phyloP scores from a whole-genome alignment of 164 flowering plant genomes.

The Annona cherimola region DNA sequence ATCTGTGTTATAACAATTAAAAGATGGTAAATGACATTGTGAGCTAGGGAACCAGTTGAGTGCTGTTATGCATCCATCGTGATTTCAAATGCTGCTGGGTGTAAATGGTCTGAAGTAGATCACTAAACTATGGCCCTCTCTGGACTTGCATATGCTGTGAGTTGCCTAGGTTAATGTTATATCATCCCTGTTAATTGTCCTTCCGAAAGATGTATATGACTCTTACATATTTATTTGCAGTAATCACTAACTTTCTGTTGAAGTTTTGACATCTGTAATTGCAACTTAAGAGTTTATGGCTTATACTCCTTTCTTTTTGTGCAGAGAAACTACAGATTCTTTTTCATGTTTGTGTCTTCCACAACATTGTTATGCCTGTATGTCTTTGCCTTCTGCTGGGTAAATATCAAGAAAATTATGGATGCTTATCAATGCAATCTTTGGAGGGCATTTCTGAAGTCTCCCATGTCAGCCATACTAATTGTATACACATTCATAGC shows the following conservation, averaged over 20 bases:
- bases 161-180: neutral
- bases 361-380: constrained; percentile 58
- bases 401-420: constrained; percentile 41
- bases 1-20: too few relatives aligned
- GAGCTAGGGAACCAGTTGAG: neutral
- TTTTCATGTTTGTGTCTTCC: constrained; percentile 68
- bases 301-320: neutral
- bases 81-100: neutral
- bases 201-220: too few relatives aligned
- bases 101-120: neutral
- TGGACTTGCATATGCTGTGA: neutral
- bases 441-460: constrained; percentile 45
- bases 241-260: neutral
- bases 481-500: constrained; percentile 52
- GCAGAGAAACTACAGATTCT: constrained; percentile 74
- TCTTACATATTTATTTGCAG: neutral
- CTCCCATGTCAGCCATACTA: constrained; percentile 51
- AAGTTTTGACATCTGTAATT: neutral
- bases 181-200: too few relatives aligned
- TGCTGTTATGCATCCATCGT: neutral
- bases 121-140: neutral
- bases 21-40: neutral
- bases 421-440: constrained; percentile 22
- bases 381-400: constrained; percentile 59
- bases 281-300: neutral